Evolutionary conservation across 352 stramenopile genomes (phyloP).

Genomic region (Pythium pyrilobum): DNA sequence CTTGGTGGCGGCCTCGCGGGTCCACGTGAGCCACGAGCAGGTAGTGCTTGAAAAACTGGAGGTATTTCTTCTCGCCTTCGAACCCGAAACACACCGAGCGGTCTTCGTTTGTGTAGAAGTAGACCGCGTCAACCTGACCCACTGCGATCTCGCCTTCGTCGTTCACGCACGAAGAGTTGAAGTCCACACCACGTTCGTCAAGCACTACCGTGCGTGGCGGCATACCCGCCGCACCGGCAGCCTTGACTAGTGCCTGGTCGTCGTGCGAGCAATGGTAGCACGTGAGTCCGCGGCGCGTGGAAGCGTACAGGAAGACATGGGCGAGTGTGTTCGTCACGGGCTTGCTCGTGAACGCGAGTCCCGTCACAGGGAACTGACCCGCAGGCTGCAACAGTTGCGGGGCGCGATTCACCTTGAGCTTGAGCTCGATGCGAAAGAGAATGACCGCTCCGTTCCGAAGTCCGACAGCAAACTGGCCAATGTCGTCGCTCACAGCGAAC

Average conservation of each 20-base stretch:
- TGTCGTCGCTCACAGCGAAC: constrained; percentile 81
- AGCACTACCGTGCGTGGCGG: constrained; percentile 70
- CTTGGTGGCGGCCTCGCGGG: constrained; percentile 70
- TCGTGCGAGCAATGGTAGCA: constrained; percentile 85
- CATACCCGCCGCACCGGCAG: constrained; percentile 46
- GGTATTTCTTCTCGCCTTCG: constrained; percentile 83
- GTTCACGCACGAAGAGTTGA: constrained; percentile 79
- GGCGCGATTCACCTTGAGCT: constrained; percentile 61
- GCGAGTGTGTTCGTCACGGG: constrained; percentile 51
- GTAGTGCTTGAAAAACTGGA: constrained; percentile 88
- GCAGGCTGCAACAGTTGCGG: constrained; percentile 73
- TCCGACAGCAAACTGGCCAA: constrained; percentile 74
- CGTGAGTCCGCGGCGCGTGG: constrained; percentile 68
- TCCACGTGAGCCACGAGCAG: constrained; percentile 80
- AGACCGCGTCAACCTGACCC: constrained; percentile 81
- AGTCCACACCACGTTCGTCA: constrained; percentile 77
- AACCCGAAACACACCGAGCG: constrained; percentile 85
- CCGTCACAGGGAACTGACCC: constrained; percentile 74
- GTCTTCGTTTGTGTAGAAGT: constrained; percentile 88
- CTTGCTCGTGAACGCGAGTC: constrained; percentile 75
- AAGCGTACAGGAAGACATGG: constrained; percentile 78
- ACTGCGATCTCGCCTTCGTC: constrained; percentile 82
- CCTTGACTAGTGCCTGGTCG: constrained; percentile 69
- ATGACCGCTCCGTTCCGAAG: constrained; percentile 84
- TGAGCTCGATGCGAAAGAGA: constrained; percentile 74